These are phyloP conservation scores for Daedaleopsis sinensis DNA, from an alignment of 768 basidiomycete genomes.

Conservation along the genomic window DNA sequence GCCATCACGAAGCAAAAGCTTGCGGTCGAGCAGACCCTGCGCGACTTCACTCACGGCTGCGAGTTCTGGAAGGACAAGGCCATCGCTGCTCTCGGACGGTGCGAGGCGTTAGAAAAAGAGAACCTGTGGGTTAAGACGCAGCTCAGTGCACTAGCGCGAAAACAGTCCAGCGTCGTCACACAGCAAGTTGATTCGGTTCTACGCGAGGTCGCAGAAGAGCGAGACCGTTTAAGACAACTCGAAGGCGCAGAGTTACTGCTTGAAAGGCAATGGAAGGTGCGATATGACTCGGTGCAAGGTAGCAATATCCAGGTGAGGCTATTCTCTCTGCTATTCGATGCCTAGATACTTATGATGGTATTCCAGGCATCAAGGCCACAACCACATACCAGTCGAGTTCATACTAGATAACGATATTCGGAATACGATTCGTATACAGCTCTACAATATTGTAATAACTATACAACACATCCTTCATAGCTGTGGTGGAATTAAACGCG, in stretches of 20 bases:
- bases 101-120: slow-evolving; percentile 28
- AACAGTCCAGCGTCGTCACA: slow-evolving; percentile 16
- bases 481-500: too few species aligned
- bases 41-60: slow-evolving; percentile 13
- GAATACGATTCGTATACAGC: too few species aligned
- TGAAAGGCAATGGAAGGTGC: background rate
- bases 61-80: slow-evolving; percentile 25
- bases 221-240: slow-evolving; percentile 8
- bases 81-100: slow-evolving; percentile 21
- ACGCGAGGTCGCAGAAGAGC: slow-evolving; percentile 11
- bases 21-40: slow-evolving; percentile 14
- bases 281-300: background rate
- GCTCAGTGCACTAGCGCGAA: slow-evolving; percentile 21
- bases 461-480: too few species aligned
- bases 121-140: slow-evolving; percentile 24
- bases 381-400: too few species aligned
- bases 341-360: too few species aligned
- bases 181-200: slow-evolving; percentile 23
- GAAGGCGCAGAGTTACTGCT: slow-evolving; percentile 3
- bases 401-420: too few species aligned
- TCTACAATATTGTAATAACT: too few species aligned
- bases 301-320: background rate
- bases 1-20: slow-evolving; percentile 3
- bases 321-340: background rate
- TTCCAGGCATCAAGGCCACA: too few species aligned